Evolutionary conservation across 768 basidiomycete species (phyloP).

Genomic region (Multifurca ochricompacta): DNA sequence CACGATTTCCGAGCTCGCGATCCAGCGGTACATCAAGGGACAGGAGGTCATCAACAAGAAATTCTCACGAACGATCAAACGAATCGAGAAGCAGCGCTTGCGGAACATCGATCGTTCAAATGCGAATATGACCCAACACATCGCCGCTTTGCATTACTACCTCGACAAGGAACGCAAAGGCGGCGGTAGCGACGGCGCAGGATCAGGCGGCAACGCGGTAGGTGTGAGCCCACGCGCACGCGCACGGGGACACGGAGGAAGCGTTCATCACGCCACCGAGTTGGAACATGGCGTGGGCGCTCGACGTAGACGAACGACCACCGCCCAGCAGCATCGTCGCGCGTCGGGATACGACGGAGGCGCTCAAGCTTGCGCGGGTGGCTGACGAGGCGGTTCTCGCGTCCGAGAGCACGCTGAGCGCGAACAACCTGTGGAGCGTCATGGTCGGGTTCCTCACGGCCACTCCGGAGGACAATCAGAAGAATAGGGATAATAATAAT

Average conservation of each 20-base stretch:
- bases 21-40: slow-evolving; percentile 70
- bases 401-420: slow-evolving; percentile 50
- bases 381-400: slow-evolving; percentile 62
- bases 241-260: slow-evolving; percentile 18
- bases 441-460: slow-evolving; percentile 57
- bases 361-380: slow-evolving; percentile 58
- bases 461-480: slow-evolving; percentile 36
- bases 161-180: slow-evolving; percentile 27
- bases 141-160: slow-evolving; percentile 39
- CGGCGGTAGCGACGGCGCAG: slow-evolving; percentile 12
- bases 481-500: not conserved
- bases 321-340: slow-evolving; percentile 90
- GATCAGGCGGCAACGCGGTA: too few relatives aligned
- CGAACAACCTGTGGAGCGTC: slow-evolving; percentile 65
- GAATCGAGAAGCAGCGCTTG: slow-evolving; percentile 59
- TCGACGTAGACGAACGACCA: slow-evolving; percentile 72
- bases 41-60: slow-evolving; percentile 56
- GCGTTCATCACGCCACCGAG: slow-evolving; percentile 39
- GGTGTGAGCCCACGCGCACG: too few relatives aligned
- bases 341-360: slow-evolving; percentile 80
- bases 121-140: slow-evolving; percentile 50
- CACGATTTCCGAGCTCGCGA: slow-evolving; percentile 60
- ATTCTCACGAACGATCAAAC: slow-evolving; percentile 47
- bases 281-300: slow-evolving; percentile 82
- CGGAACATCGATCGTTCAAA: slow-evolving; percentile 57